Evolutionary conservation across 2,329 filamentous ascomycete species (phyloP), one percentile per base, ranked within the genome.

Genomic region (Macrophomina tecta): DNA sequence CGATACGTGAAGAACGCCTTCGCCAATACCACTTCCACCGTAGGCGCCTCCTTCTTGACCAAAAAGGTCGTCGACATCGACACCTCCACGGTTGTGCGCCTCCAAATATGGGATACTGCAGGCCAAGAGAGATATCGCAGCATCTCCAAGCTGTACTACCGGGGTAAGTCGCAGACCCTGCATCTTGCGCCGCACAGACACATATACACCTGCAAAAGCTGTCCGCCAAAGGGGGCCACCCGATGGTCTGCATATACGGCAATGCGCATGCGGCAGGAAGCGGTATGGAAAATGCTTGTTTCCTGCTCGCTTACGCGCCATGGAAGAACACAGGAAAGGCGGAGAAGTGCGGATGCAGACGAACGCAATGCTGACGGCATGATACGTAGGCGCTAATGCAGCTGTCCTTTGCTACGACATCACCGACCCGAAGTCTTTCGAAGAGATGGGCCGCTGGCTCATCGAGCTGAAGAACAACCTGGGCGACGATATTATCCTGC

Each of bases 71-170:
- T 82, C 62, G 94, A 97, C 79, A 88, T 87, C 69, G 92, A 97
- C 76, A 92, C 90, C 28, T 92, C 94, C 73, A 95, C 93, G 1
- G 85, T 91, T 30, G 93, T 97, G 42, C 89, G 94, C n/a, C 84
- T 97, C 45, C 94, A 97, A 76, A 96, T 97, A 72, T 97, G 94
- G 94, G 94, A 97, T 77, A 97, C 94, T 40, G 93, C 94, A 67
- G 94, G 94, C 69, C 94, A 99, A 77, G 94, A 99, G 82, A 89
- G 94, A 66, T 99, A 98, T 79, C 89, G 94, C 73, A 94, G 91
- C 69, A 98, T 99, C 74, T 96, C 93, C 9, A 90, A 94, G 66
- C 88, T 99, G 64, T 98, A 98, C 84, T 99, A 99, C 81, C 91
- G 94, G 75, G 78, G 78, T 79, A 74, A 48, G 76, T 64, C 40